Percentiles rank a stretch among this genome's conserved stretches.
These are phyloP conservation scores for Cercophora scortea DNA, from an alignment of 495 filamentous ascomycete species.

Conservation along the genomic window DNA sequence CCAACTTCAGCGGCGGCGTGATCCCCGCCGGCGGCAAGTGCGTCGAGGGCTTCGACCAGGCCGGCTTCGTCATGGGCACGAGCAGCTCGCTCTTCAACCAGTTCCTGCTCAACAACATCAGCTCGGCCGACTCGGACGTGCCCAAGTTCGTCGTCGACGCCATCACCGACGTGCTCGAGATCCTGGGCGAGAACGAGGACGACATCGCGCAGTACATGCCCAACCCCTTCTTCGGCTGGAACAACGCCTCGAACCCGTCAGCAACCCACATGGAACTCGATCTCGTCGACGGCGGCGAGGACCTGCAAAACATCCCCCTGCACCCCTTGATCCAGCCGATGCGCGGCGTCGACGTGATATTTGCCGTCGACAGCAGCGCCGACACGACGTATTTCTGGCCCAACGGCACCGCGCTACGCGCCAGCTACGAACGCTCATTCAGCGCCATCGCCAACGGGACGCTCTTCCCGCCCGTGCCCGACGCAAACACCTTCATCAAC, in stretches of 20 bases:
- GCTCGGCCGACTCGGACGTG: constrained; percentile 34
- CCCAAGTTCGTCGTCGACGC: constrained; percentile 45
- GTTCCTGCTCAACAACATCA: constrained; percentile 52
- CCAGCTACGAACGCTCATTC: constrained; percentile 72
- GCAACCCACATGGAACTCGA: constrained; percentile 51
- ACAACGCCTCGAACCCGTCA: constrained; percentile 53
- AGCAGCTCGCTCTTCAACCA: constrained; percentile 85
- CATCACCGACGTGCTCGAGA: constrained; percentile 44
- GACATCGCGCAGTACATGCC: constrained; percentile 78
- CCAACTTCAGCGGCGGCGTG: constrained; percentile 58
- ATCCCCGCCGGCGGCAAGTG: constrained; percentile 55
- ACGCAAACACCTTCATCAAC: constrained; percentile 80
- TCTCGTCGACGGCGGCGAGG: constrained; percentile 82
- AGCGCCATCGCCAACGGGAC: constrained; percentile 65
- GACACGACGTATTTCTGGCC: constrained; percentile 71
- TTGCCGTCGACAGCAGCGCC: constrained; percentile 80
- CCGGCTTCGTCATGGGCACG: constrained; percentile 82
- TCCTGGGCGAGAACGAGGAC: constrained; percentile 48
- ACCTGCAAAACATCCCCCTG: constrained; percentile 81
- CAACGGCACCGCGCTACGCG: constrained; percentile 75
- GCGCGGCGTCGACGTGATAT: constrained; percentile 81
- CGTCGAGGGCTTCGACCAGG: constrained; percentile 75
- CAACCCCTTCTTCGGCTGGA: constrained; percentile 78
- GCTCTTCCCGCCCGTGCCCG: constrained; percentile 74
- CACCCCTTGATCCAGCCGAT: constrained; percentile 75